phyloP scores from a whole-genome alignment of 1,284 basidiomycete species.

The Cutaneotrichosporon sp. region DNA sequence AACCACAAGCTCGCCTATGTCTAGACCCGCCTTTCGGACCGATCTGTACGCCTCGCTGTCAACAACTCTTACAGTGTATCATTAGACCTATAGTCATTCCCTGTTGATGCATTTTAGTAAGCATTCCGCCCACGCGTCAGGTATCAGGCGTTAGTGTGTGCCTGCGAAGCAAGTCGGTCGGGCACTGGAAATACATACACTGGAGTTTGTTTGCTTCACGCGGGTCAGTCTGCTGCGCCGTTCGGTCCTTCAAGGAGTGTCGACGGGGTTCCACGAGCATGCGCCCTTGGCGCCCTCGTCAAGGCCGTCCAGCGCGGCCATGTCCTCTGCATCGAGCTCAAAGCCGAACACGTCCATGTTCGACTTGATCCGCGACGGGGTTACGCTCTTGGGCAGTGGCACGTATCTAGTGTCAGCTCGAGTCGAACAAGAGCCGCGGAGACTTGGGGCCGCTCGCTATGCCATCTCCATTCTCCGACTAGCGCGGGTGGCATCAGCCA shows the following conservation, averaged over 20 bases:
- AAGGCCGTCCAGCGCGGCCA: constrained; percentile 63
- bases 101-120: constrained; percentile 7
- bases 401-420: constrained; percentile 57
- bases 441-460: not conserved
- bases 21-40: not conserved
- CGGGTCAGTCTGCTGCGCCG: not conserved
- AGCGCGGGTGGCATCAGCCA: not conserved
- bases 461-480: not conserved
- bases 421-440: not conserved
- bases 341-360: constrained; percentile 74
- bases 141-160: not conserved
- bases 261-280: constrained; percentile 69
- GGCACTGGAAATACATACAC: not conserved
- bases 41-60: not conserved
- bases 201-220: not conserved
- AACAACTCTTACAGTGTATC: not conserved
- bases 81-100: not conserved
- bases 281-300: constrained; percentile 66
- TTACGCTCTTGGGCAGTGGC: constrained; percentile 75
- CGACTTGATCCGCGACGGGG: constrained; percentile 64
- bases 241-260: constrained; percentile 32
- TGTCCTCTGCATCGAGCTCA: constrained; percentile 63
- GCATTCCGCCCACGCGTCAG: not conserved
- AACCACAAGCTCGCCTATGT: not conserved
- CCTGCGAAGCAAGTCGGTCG: not conserved